These are phyloP conservation scores for Fusarium burgessii DNA, from an alignment of 2,329 filamentous ascomycete genomes.

Conservation along the genomic window DNA sequence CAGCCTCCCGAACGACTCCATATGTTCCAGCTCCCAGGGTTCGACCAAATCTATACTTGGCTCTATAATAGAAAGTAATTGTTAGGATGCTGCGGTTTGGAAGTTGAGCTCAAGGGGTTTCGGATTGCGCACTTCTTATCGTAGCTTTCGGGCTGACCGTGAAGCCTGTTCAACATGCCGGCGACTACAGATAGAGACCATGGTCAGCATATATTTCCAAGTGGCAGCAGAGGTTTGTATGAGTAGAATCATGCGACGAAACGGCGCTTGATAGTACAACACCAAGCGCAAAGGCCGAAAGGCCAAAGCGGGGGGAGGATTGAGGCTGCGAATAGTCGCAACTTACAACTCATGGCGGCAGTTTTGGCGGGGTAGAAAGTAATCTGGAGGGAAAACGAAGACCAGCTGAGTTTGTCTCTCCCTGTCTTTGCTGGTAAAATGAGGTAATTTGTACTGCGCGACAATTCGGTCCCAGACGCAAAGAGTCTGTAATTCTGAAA, in stretches of 20 bases:
- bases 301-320: constrained; percentile 36
- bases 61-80: constrained; percentile 59
- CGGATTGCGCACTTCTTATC: constrained; percentile 84
- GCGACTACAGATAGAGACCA: constrained; percentile 68
- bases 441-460: not conserved
- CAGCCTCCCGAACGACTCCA: constrained; percentile 96
- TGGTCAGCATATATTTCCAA: constrained; percentile 40
- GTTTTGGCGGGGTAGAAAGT: constrained; percentile 45
- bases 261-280: not conserved
- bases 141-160: constrained; percentile 97
- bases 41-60: constrained; percentile 90
- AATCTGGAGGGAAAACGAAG: constrained; percentile 18
- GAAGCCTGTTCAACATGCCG: constrained; percentile 94
- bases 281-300: constrained; percentile 19
- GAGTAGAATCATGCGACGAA: not conserved
- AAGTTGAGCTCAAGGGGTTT: constrained; percentile 19
- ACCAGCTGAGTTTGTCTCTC: constrained; percentile 2
- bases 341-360: constrained; percentile 51
- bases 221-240: not conserved
- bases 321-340: constrained; percentile 45
- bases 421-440: not conserved
- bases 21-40: constrained; percentile 97
- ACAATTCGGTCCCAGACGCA: constrained; percentile 25
- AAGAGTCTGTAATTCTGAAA: constrained; percentile 10
- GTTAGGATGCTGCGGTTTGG: constrained; percentile 45